phyloP scores from a whole-genome alignment of 1,284 basidiomycete genomes.

The Fomitiporia mediterranea region DNA sequence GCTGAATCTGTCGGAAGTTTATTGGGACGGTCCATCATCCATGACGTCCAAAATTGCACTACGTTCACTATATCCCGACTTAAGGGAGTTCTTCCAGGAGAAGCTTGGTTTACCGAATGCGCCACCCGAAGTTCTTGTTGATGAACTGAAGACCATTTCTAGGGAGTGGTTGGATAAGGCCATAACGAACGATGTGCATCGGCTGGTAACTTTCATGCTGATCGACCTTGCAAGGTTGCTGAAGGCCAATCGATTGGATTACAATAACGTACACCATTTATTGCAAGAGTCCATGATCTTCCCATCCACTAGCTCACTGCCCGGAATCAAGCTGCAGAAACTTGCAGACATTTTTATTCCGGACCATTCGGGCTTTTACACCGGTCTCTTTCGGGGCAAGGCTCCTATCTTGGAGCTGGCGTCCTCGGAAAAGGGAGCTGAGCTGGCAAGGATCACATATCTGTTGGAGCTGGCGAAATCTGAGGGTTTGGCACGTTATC shows the following conservation, averaged over 20 bases:
- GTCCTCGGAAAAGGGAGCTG: not conserved
- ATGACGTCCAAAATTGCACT: constrained; percentile 18
- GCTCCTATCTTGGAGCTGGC: not conserved
- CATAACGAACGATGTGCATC: not conserved
- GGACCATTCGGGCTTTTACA: constrained; percentile 16
- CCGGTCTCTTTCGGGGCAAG: constrained; percentile 12
- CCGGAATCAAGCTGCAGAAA: not conserved
- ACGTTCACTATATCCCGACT: constrained; percentile 9
- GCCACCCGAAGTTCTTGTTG: constrained; percentile 17
- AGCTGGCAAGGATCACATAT: not conserved
- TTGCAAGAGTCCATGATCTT: not conserved
- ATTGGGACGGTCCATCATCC: constrained; percentile 16
- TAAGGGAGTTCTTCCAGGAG: constrained; percentile 19
- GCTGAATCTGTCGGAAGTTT: not conserved
- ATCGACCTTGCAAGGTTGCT: not conserved
- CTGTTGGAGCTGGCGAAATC: not conserved
- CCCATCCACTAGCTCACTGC: not conserved
- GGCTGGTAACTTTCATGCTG: not conserved
- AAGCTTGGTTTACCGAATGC: constrained; percentile 22
- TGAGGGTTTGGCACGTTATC: not conserved
- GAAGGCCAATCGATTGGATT: not conserved
- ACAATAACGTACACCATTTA: not conserved
- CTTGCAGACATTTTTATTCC: constrained; percentile 15
- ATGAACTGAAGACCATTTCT: constrained; percentile 17
- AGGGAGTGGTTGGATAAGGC: not conserved